phyloP scores from a whole-genome alignment of 441 rosid genomes.

The Pelargonium citronellum region DNA sequence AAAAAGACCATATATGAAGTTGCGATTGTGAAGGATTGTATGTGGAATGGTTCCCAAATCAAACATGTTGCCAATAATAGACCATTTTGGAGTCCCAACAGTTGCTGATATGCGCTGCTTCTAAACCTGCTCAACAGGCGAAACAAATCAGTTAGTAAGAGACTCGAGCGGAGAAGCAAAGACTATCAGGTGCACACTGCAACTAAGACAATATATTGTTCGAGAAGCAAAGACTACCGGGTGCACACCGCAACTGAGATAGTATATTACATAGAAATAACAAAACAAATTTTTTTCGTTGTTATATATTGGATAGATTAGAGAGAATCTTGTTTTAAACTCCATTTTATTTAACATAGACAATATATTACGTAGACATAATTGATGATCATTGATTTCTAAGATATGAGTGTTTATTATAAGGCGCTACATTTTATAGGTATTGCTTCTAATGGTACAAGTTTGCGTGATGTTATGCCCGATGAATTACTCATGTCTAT shows the following conservation, averaged over 20 bases:
- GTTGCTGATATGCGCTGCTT: slow-evolving; percentile 9
- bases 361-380: too few relatives aligned
- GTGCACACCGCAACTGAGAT: too few relatives aligned
- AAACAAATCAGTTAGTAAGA: not conserved
- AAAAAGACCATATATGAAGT: slow-evolving; percentile 37
- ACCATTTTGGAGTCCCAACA: slow-evolving; percentile 56
- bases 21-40: slow-evolving; percentile 32
- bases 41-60: slow-evolving; percentile 44
- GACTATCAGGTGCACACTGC: not conserved
- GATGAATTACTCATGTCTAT: slow-evolving; percentile 61
- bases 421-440: not conserved
- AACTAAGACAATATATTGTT: too few relatives aligned
- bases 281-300: too few relatives aligned
- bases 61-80: slow-evolving; percentile 46
- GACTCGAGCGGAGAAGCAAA: not conserved
- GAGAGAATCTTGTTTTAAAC: too few relatives aligned
- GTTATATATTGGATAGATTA: too few relatives aligned
- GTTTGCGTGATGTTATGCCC: slow-evolving; percentile 53
- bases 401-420: too few relatives aligned
- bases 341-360: too few relatives aligned
- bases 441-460: slow-evolving; percentile 42
- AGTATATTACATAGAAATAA: too few relatives aligned
- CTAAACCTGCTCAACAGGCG: not conserved
- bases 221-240: too few relatives aligned
- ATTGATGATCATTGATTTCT: too few relatives aligned